Percentiles rank a stretch among this genome's conserved stretches.
Evolutionary conservation across 2,329 filamentous ascomycete genomes (phyloP).

Genomic region (Gremmenia infestans): DNA sequence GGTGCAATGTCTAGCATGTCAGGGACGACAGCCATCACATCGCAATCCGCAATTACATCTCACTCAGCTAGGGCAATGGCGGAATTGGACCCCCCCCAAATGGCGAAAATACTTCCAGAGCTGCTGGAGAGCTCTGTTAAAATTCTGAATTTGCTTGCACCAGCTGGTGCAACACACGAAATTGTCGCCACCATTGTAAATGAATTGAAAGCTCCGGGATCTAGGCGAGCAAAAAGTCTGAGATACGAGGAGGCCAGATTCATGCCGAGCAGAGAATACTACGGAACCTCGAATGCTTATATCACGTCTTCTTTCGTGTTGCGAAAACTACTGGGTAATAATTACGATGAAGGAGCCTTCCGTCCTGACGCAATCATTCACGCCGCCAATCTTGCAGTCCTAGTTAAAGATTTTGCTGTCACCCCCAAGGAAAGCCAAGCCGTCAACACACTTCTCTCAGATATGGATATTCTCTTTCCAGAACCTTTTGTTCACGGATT

Average conservation of each 20-base stretch:
- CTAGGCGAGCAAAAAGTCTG: constrained; percentile 13
- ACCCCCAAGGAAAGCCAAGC: constrained; percentile 17
- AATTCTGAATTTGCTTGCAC: constrained; percentile 35
- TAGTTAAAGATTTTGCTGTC: constrained; percentile 34
- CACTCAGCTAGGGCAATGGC: constrained; percentile 22
- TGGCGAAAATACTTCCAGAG: constrained; percentile 36
- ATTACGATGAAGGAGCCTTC: constrained; percentile 25
- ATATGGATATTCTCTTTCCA: constrained; percentile 33
- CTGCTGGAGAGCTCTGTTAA: constrained; percentile 31
- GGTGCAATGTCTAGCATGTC: constrained; percentile 21
- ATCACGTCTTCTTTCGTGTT: constrained; percentile 33
- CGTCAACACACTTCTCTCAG: constrained; percentile 19
- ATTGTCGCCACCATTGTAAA: constrained; percentile 29
- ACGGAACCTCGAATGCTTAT: constrained; percentile 25
- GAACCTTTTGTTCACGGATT: constrained; percentile 33
- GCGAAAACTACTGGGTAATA: constrained; percentile 28
- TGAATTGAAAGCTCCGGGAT: constrained; percentile 22
- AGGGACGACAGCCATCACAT: constrained; percentile 21
- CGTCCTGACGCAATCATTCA: constrained; percentile 36
- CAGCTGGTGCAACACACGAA: constrained; percentile 24
- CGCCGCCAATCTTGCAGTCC: constrained; percentile 39
- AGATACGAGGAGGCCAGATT: constrained; percentile 16
- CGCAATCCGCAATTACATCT: constrained; percentile 9
- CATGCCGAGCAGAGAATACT: constrained; percentile 9
- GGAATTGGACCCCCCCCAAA: constrained; percentile 33